Evolutionary conservation across 148 eudicot genomes (phyloP).

Genomic region (Fallopia convolvulus): DNA sequence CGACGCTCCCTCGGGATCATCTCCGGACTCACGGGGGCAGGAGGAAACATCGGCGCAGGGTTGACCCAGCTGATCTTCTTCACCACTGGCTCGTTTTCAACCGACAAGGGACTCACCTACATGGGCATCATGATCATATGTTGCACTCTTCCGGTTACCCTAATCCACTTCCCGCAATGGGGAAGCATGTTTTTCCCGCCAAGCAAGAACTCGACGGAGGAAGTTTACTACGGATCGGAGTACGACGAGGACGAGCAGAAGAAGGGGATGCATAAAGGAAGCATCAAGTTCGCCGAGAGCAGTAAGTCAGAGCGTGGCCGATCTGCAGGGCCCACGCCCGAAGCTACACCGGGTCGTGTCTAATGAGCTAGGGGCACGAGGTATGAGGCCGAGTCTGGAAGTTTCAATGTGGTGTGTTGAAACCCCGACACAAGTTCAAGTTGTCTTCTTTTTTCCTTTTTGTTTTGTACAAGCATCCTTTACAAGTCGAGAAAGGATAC

Average conservation of each 20-base stretch:
- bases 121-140: slow-evolving; percentile 45
- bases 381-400: background rate
- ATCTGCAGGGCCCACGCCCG: slow-evolving; percentile 19
- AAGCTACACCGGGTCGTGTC: slow-evolving; percentile 11
- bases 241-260: slow-evolving; percentile 34
- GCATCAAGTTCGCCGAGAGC: slow-evolving; percentile 32
- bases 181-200: slow-evolving; percentile 44
- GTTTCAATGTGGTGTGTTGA: background rate
- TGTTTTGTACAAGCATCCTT: background rate
- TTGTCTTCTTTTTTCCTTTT: background rate
- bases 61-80: slow-evolving; percentile 47
- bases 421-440: background rate
- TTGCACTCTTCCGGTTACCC: slow-evolving; percentile 37
- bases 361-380: background rate
- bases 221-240: slow-evolving; percentile 35
- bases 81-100: slow-evolving; percentile 13
- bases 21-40: slow-evolving; percentile 46
- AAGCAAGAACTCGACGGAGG: slow-evolving; percentile 22
- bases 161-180: slow-evolving; percentile 57
- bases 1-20: slow-evolving; percentile 40
- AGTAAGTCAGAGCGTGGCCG: background rate
- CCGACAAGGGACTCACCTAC: slow-evolving; percentile 26
- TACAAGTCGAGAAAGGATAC: background rate
- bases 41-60: slow-evolving; percentile 47
- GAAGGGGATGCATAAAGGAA: slow-evolving; percentile 46